These are phyloP conservation scores for Acanthamoeba polyphaga DNA, from an alignment of 208 protist species.

Conservation along the genomic window DNA sequence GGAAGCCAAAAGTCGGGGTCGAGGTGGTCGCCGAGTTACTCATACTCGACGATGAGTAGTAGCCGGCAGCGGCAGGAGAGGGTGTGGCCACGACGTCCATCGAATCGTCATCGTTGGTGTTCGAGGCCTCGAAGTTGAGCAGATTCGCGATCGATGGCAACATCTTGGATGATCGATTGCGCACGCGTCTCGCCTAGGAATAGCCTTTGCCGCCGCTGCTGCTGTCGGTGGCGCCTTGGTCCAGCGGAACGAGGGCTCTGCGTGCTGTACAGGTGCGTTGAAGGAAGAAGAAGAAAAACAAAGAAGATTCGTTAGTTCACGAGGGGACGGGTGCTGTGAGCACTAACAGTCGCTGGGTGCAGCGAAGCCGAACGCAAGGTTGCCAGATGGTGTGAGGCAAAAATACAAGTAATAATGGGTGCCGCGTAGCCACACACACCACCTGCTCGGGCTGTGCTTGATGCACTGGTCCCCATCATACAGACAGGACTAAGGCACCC, in stretches of 20 bases:
- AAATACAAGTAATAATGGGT: background rate
- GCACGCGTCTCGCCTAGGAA: background rate
- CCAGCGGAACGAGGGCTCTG: background rate
- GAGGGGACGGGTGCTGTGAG: background rate
- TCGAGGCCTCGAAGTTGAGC: slow-evolving; percentile 53
- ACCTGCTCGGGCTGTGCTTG: background rate
- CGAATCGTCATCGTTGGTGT: background rate
- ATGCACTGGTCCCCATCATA: background rate
- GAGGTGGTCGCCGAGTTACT: background rate
- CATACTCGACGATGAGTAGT: background rate
- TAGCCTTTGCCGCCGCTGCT: background rate
- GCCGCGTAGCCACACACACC: background rate
- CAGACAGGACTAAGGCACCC: too few relatives aligned
- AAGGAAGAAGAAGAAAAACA: background rate
- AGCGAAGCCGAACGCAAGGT: too few relatives aligned
- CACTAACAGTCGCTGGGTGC: too few relatives aligned
- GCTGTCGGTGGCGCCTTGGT: background rate
- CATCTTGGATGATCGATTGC: background rate
- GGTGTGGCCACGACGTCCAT: background rate
- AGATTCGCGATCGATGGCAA: slow-evolving; percentile 45
- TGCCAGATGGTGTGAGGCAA: background rate
- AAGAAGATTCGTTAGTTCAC: background rate
- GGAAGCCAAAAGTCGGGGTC: background rate
- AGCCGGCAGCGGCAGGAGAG: background rate
- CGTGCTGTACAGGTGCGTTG: background rate